A percentile compares a stretch with the other conserved stretches of the same genome.
Conservation (phyloP, 352 stramenopile genomes). For the Globisporangium iwayamae region DNA sequence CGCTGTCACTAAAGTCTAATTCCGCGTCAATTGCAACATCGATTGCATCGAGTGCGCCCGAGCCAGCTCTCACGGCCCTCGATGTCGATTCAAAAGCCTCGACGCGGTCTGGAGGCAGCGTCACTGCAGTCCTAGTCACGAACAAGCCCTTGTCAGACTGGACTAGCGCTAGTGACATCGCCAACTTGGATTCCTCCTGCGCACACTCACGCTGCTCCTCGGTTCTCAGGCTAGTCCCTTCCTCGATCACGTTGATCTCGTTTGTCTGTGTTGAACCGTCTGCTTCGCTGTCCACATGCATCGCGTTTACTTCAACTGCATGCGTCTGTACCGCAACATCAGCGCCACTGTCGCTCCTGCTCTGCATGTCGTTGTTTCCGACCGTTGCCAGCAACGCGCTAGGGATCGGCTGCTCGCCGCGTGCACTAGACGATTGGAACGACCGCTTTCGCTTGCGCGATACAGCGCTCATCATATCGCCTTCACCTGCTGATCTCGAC, state of each 20-base stretch:
- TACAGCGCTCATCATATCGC: not conserved
- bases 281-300: not conserved
- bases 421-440: conserved; percentile 5
- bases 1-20: conserved; percentile 23
- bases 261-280: not conserved
- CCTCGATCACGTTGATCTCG: not conserved
- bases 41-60: conserved; percentile 17
- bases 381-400: not conserved
- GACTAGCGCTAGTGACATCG: too few relatives aligned
- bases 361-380: not conserved
- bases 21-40: conserved; percentile 22
- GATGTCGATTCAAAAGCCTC: too few relatives aligned
- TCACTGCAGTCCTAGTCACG: too few relatives aligned
- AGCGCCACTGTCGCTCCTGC: not conserved
- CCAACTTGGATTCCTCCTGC: too few relatives aligned
- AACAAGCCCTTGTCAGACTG: too few relatives aligned
- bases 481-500: not conserved
- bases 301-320: not conserved
- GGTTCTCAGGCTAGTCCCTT: too few relatives aligned
- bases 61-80: not conserved
- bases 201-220: too few relatives aligned
- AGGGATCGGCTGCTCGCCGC: not conserved
- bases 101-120: too few relatives aligned
- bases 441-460: conserved; percentile 7
- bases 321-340: not conserved